Conservation (phyloP, 2,329 filamentous ascomycete genomes). For the Sporothrix pallida region DNA sequence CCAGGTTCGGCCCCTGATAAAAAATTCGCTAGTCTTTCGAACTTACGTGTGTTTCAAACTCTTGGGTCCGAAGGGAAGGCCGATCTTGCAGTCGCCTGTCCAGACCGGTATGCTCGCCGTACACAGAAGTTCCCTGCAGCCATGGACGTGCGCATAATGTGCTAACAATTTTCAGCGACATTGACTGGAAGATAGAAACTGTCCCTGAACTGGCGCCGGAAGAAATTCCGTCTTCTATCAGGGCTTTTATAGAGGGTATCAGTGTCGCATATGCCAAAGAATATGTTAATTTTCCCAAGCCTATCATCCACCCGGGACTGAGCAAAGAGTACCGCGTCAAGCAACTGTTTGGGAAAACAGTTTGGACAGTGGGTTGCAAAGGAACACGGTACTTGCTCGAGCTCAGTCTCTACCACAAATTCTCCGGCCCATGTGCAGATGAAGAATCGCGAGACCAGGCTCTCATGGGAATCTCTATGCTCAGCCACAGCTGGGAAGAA, state of each 20-base stretch:
- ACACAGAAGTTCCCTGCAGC: background rate
- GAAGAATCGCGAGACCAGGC: background rate
- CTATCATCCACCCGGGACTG: slow-evolving; percentile 37
- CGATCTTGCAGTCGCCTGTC: slow-evolving; percentile 43
- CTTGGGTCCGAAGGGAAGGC: slow-evolving; percentile 26
- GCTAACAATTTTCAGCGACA: slow-evolving; percentile 41
- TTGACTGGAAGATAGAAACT: slow-evolving; percentile 50
- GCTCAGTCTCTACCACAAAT: slow-evolving; percentile 46
- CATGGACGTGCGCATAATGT: background rate
- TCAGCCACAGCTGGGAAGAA: slow-evolving; percentile 29
- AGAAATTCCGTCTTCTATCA: slow-evolving; percentile 38
- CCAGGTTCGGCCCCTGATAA: slow-evolving; percentile 19
- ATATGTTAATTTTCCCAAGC: slow-evolving; percentile 41
- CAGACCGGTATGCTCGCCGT: slow-evolving; percentile 43
- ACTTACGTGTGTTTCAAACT: slow-evolving; percentile 33
- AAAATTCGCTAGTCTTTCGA: slow-evolving; percentile 19
- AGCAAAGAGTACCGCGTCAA: slow-evolving; percentile 40
- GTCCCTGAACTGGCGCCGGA: slow-evolving; percentile 38
- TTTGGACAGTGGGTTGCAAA: slow-evolving; percentile 45
- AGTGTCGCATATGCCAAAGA: slow-evolving; percentile 37
- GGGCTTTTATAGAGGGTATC: slow-evolving; percentile 40
- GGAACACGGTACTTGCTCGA: slow-evolving; percentile 45
- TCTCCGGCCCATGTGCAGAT: slow-evolving; percentile 36
- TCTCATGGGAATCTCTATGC: slow-evolving; percentile 25
- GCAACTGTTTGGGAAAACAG: slow-evolving; percentile 43